Evolutionary conservation across 2,329 filamentous ascomycete species (phyloP).

Genomic region (Pyrenophora teres): DNA sequence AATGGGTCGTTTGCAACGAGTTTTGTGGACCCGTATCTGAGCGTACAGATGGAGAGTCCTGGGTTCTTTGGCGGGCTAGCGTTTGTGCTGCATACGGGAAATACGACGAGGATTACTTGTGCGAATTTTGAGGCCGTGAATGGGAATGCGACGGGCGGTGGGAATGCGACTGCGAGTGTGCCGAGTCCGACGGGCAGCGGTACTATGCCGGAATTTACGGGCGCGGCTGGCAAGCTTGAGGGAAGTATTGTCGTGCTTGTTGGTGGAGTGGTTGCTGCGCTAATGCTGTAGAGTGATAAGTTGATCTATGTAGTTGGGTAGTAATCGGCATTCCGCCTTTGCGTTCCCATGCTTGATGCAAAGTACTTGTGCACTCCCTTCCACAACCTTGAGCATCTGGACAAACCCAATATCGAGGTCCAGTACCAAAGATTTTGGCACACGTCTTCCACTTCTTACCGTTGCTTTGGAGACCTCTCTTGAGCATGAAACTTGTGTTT

Average conservation of each 20-base stretch:
- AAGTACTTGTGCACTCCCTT: slow-evolving; percentile 19
- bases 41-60: slow-evolving; percentile 45
- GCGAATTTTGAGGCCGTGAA: slow-evolving; percentile 54
- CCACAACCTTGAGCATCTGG: slow-evolving; percentile 3
- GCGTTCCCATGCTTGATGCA: slow-evolving; percentile 17
- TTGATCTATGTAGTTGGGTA: neutral
- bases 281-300: slow-evolving; percentile 10
- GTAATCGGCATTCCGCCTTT: neutral
- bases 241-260: slow-evolving; percentile 12
- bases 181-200: slow-evolving; percentile 15
- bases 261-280: slow-evolving; percentile 16
- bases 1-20: slow-evolving; percentile 31
- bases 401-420: slow-evolving; percentile 37
- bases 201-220: slow-evolving; percentile 19
- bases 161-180: slow-evolving; percentile 1
- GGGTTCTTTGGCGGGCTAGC: slow-evolving; percentile 58
- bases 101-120: slow-evolving; percentile 59
- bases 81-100: slow-evolving; percentile 58
- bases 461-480: slow-evolving; percentile 6
- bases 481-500: slow-evolving; percentile 22
- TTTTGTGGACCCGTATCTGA: slow-evolving; percentile 56
- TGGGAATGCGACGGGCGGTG: slow-evolving; percentile 13
- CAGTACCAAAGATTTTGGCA: slow-evolving; percentile 11
- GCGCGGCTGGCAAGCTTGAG: slow-evolving; percentile 13
- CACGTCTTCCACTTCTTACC: slow-evolving; percentile 19